These are phyloP conservation scores for Kluyveromyces sp. DNA, from an alignment of 1,139 yeast genomes.

Conservation along the genomic window DNA sequence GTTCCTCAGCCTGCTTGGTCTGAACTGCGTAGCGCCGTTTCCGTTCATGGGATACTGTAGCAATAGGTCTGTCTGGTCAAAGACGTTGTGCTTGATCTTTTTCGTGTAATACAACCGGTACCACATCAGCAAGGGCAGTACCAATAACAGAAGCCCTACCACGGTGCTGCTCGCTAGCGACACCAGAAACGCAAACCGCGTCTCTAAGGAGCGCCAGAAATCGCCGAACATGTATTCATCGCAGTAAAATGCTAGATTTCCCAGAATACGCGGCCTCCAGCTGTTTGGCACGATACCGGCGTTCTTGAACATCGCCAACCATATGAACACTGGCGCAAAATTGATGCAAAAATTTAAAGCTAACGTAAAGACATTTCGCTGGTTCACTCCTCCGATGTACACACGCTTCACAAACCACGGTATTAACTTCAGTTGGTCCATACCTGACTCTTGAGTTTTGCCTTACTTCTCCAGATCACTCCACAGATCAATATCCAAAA, in stretches of 20 bases:
- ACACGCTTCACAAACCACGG: constrained; percentile 15
- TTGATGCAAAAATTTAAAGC: constrained; percentile 42
- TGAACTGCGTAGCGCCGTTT: constrained; percentile 12
- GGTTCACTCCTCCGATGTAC: constrained; percentile 31
- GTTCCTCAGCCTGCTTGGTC: constrained; percentile 16
- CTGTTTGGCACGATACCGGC: constrained; percentile 53
- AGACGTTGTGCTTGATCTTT: constrained; percentile 16
- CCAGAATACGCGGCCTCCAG: constrained; percentile 48
- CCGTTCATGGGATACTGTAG: not conserved
- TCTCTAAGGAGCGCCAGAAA: constrained; percentile 22
- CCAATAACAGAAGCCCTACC: constrained; percentile 12
- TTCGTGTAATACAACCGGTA: constrained; percentile 22
- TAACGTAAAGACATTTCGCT: constrained; percentile 35
- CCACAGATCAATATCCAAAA: not conserved
- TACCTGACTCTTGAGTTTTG: not conserved
- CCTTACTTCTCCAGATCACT: not conserved
- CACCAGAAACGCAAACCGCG: constrained; percentile 13
- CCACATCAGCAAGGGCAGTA: constrained; percentile 23
- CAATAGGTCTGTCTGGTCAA: constrained; percentile 23
- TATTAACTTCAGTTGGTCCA: not conserved
- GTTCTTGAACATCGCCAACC: constrained; percentile 55
- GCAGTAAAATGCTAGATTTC: constrained; percentile 23
- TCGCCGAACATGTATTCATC: constrained; percentile 30
- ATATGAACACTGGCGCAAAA: constrained; percentile 48
- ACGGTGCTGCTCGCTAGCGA: constrained; percentile 8